Percentiles rank a stretch among this genome's conserved stretches.
These are phyloP conservation scores for Fusarium napiforme DNA, from an alignment of 2,329 filamentous ascomycete genomes.

Conservation along the genomic window DNA sequence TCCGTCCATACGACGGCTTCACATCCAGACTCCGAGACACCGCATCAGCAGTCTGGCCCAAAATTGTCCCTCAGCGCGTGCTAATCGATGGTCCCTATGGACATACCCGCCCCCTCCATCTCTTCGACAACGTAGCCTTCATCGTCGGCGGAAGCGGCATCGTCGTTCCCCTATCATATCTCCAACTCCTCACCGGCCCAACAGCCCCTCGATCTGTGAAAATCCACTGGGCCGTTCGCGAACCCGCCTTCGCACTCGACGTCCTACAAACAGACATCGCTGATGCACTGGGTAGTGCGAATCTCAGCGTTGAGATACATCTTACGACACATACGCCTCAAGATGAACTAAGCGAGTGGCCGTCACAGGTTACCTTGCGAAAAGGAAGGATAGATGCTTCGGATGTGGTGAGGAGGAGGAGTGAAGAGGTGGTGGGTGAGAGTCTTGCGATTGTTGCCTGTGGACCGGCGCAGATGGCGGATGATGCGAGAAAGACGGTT, in stretches of 20 bases:
- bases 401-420: conserved; percentile 47
- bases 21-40: conserved; percentile 51
- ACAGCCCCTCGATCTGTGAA: conserved; percentile 42
- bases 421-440: conserved; percentile 31
- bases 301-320: conserved; percentile 52
- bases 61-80: conserved; percentile 47
- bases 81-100: conserved; percentile 60
- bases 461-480: conserved; percentile 58
- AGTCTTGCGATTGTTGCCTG: conserved; percentile 57
- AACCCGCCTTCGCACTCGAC: conserved; percentile 51
- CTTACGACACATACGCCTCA: conserved; percentile 43
- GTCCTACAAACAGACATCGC: conserved; percentile 50
- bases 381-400: conserved; percentile 50
- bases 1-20: conserved; percentile 59
- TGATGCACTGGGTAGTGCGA: conserved; percentile 42
- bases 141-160: conserved; percentile 59
- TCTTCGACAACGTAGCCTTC: conserved; percentile 55
- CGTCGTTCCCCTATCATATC: conserved; percentile 55
- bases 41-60: conserved; percentile 42
- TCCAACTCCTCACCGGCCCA: conserved; percentile 43
- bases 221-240: conserved; percentile 58
- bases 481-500: conserved; percentile 54
- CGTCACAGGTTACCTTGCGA: conserved; percentile 29
- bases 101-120: conserved; percentile 51
- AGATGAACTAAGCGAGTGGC: conserved; percentile 16